Evolutionary conservation across 192 early-diverging fungal genomes (phyloP).

Genomic region (Cetraspora pellucida): DNA sequence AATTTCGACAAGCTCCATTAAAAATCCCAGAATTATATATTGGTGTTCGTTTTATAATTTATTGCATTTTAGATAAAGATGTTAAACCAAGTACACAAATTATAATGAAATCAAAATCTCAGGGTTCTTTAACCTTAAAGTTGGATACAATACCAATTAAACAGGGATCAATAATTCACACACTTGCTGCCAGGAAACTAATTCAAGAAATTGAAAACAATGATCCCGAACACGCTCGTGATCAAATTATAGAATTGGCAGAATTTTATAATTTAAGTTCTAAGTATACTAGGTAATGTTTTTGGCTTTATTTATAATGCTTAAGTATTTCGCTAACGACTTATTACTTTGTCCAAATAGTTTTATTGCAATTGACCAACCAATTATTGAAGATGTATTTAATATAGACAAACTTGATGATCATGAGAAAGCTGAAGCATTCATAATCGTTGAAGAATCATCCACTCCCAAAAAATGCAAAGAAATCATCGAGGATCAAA

Average conservation of each 20-base stretch:
- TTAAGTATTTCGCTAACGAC: too few species aligned
- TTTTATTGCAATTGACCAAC: too few species aligned
- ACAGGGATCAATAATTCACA: slow-evolving; percentile 26
- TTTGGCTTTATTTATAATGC: too few species aligned
- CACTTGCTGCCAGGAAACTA: slow-evolving; percentile 25
- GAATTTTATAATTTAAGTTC: not conserved
- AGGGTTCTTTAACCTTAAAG: not conserved
- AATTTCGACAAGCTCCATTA: slow-evolving; percentile 23
- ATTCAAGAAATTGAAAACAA: slow-evolving; percentile 27
- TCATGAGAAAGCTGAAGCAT: too few species aligned
- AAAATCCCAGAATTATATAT: slow-evolving; percentile 18
- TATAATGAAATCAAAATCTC: slow-evolving; percentile 1
- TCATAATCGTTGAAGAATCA: too few species aligned
- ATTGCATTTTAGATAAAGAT: slow-evolving; percentile 4
- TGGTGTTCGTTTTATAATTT: slow-evolving; percentile 16
- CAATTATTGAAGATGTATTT: too few species aligned
- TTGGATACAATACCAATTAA: slow-evolving; percentile 12
- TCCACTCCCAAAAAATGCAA: too few species aligned
- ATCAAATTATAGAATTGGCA: slow-evolving; percentile 3
- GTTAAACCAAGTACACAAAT: slow-evolving; percentile 4
- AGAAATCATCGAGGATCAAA: too few species aligned
- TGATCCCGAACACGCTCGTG: not conserved
- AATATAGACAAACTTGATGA: too few species aligned
- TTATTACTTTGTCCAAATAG: too few species aligned
- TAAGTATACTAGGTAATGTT: slow-evolving; percentile 28